Base-by-base conservation (phyloP, 108 stramenopile genomes). In the Skeletonema menzelii region DNA sequence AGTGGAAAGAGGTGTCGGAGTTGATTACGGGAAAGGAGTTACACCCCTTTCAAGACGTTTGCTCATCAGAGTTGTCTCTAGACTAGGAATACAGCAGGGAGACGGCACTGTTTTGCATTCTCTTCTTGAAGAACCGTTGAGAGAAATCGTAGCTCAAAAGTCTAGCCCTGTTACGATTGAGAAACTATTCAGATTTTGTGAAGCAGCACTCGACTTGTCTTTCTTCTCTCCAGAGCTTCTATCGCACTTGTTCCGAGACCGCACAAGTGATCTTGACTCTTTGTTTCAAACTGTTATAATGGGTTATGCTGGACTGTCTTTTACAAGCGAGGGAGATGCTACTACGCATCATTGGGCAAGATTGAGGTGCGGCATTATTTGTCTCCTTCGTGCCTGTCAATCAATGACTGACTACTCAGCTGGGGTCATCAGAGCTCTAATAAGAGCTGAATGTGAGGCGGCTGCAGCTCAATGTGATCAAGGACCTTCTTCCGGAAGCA, bases 11-110 rank as follows among this genome's bases (percentile, higher is more conserved):
- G 72, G 71, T 61, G 8, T 75, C 71, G 68, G 87, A 75, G 76
- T 76, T 59, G 59, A 68, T 72, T 34, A 75, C 55, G 69, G 70
- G 26, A 69, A 20, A 63, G 77, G 70, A 27, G 70, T 89, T 3
- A 67, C 87, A 10, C 91, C 94, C 1, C 86, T 86, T 57, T 88
- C 91, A 4, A 70, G 94, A 65, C 77, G 94, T 1, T 89, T 92
- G 19, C 65, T 92, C 4, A 76, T 95, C 0, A 72, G 78, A 24
- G 70, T 82, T 2, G 77, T 92, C 37, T 91, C 86, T 34, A 64
- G 70, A 32, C 89, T 61, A 81, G 75, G 69, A 38, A 76, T 64
- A 66, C 61, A 67, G 30, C 32, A 13, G 49, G 63, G 31, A 56
- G 63, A 24, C 1, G 30, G 47, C 20, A 30, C 30, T 19, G 65